These are phyloP conservation scores for Daldinia loculata DNA, from an alignment of 495 filamentous ascomycete genomes.

Conservation along the genomic window DNA sequence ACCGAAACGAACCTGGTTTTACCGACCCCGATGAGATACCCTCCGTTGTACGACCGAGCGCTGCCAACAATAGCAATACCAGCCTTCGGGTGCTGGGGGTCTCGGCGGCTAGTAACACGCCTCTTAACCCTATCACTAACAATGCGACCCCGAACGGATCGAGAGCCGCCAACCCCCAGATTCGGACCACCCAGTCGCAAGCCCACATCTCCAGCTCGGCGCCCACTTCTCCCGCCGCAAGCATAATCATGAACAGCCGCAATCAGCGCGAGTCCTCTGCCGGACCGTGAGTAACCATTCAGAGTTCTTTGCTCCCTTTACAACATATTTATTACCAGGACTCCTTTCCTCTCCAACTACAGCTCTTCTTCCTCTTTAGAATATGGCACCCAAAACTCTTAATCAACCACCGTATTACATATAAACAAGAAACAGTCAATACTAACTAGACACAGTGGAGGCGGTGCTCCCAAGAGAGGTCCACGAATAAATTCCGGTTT, in stretches of 20 bases:
- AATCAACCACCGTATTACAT: conserved; percentile 1
- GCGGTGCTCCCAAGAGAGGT: conserved; percentile 69
- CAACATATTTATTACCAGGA: conserved; percentile 3
- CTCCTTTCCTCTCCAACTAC: conserved; percentile 6
- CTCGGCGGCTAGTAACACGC: conserved; percentile 54
- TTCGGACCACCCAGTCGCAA: conserved; percentile 52
- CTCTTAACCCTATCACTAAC: conserved; percentile 58
- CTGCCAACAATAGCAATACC: conserved; percentile 53
- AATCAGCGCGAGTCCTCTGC: conserved; percentile 79
- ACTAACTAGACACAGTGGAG: conserved; percentile 45
- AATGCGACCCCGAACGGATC: conserved; percentile 51
- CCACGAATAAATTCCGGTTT: conserved; percentile 74
- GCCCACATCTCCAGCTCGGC: conserved; percentile 63
- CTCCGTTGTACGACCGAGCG: conserved; percentile 73
- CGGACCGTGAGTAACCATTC: conserved; percentile 58
- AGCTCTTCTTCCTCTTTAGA: neutral
- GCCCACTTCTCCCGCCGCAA: conserved; percentile 71
- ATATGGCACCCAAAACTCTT: conserved; percentile 2
- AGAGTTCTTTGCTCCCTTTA: conserved; percentile 1
- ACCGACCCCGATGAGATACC: conserved; percentile 79
- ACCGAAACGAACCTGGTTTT: conserved; percentile 75
- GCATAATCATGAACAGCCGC: conserved; percentile 67
- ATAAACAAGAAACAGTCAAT: conserved; percentile 1
- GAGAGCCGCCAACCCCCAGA: conserved; percentile 52
- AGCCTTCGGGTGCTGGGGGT: conserved; percentile 40